Evolutionary conservation across 2,329 filamentous ascomycete genomes (phyloP).

Genomic region (Fusarium heterosporum): DNA sequence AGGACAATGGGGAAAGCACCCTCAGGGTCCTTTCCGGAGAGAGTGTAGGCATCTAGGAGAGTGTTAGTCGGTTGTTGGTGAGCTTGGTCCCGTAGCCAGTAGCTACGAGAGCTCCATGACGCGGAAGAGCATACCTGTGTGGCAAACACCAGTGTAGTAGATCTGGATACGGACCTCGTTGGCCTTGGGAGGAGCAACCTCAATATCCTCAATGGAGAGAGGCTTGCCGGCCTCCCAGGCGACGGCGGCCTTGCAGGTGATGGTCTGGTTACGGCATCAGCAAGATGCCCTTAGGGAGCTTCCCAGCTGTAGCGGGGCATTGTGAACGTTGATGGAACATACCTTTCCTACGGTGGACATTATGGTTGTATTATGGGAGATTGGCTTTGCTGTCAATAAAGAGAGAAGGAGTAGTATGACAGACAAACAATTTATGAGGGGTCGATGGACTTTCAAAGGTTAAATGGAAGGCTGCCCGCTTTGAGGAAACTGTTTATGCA

Average conservation of each 20-base stretch:
- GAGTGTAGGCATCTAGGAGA: slow-evolving; percentile 83
- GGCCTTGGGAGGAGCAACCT: slow-evolving; percentile 88
- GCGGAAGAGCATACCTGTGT: slow-evolving; percentile 75
- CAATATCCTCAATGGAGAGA: slow-evolving; percentile 88
- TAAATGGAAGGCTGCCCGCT: slow-evolving; percentile 6
- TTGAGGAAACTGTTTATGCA: slow-evolving; percentile 42
- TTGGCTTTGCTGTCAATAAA: slow-evolving; percentile 29
- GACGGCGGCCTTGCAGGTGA: slow-evolving; percentile 96
- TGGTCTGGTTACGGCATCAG: slow-evolving; percentile 70
- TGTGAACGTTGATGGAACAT: slow-evolving; percentile 36
- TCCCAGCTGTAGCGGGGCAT: slow-evolving; percentile 42
- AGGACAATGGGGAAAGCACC: slow-evolving; percentile 91
- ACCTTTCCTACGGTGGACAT: slow-evolving; percentile 68
- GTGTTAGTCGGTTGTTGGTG: slow-evolving; percentile 24
- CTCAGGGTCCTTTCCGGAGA: slow-evolving; percentile 97
- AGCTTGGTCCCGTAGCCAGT: neutral
- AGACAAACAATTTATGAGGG: slow-evolving; percentile 28
- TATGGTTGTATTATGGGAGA: slow-evolving; percentile 35
- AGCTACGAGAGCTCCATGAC: slow-evolving; percentile 21
- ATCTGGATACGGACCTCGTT: slow-evolving; percentile 98
- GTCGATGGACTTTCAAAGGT: slow-evolving; percentile 28
- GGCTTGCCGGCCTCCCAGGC: slow-evolving; percentile 97
- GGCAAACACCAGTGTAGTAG: slow-evolving; percentile 98
- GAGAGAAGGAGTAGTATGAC: slow-evolving; percentile 22
- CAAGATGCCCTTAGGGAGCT: slow-evolving; percentile 20